Percentiles rank a stretch among this genome's conserved stretches.
These are phyloP conservation scores for Vigna mungo DNA, from an alignment of 306 rosid genomes.

Conservation along the genomic window DNA sequence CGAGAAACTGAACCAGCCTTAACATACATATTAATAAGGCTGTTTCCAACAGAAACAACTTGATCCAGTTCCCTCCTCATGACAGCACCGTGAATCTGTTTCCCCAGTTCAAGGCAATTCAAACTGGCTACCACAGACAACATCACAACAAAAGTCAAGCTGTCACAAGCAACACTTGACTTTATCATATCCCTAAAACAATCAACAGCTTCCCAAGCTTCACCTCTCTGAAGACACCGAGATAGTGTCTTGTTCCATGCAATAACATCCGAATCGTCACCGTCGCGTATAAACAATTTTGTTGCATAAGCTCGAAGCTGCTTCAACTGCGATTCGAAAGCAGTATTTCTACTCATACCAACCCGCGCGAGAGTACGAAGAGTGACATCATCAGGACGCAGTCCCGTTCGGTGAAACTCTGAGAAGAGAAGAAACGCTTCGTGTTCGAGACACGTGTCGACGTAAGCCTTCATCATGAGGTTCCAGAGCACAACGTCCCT, in stretches of 20 bases:
- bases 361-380: constrained; percentile 57
- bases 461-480: constrained; percentile 77
- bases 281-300: constrained; percentile 48
- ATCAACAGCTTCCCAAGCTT: constrained; percentile 60
- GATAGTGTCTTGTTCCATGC: constrained; percentile 72
- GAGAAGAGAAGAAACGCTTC: constrained; percentile 64
- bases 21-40: constrained; percentile 75
- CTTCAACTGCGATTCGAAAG: constrained; percentile 54
- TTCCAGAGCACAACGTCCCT: constrained; percentile 82
- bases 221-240: constrained; percentile 56
- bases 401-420: constrained; percentile 65
- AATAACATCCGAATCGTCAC: constrained; percentile 52
- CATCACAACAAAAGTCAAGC: constrained; percentile 59
- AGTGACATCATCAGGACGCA: constrained; percentile 59
- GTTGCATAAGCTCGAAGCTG: constrained; percentile 72
- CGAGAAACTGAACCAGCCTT: constrained; percentile 57
- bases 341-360: constrained; percentile 26
- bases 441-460: constrained; percentile 53
- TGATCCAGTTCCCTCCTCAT: constrained; percentile 55
- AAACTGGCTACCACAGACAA: constrained; percentile 57
- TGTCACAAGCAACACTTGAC: constrained; percentile 56
- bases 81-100: constrained; percentile 66
- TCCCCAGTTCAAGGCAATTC: constrained; percentile 58
- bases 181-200: constrained; percentile 61
- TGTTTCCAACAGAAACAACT: constrained; percentile 65